Conservation (phyloP, 495 filamentous ascomycete species). For the Lentithecium fluviatile region DNA sequence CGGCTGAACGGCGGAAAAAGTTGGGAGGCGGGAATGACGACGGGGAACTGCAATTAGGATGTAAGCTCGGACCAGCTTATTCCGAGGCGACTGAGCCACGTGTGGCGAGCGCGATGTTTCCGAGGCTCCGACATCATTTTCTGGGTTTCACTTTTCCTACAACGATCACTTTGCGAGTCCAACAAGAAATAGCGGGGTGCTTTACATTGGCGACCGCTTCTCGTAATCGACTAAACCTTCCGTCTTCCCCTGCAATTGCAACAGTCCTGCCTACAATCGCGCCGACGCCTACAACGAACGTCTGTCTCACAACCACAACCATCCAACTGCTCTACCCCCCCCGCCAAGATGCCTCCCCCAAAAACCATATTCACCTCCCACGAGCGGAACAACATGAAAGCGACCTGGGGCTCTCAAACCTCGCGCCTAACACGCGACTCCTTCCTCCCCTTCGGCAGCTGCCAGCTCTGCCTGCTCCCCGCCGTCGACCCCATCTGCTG, state of each 20-base stretch:
- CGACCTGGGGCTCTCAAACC: constrained; percentile 74
- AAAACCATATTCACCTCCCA: constrained; percentile 84
- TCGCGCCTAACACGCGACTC: constrained; percentile 90
- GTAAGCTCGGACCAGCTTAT: not conserved
- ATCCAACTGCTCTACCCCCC: no score
- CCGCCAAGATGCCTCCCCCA: constrained; percentile 51
- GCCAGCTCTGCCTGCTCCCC: constrained; percentile 82
- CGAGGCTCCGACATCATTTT: constrained; percentile 20
- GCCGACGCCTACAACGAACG: no score
- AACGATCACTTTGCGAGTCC: no score
- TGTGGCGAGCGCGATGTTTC: constrained; percentile 4
- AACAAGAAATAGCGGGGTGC: no score
- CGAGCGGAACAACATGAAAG: constrained; percentile 77
- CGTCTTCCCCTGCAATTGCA: not conserved
- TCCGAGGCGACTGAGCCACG: constrained; percentile 1
- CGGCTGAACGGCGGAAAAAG: no score
- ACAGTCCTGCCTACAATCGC: no score
- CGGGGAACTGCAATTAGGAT: not conserved
- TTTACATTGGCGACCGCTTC: no score
- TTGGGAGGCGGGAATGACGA: not conserved
- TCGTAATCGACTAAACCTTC: no score
- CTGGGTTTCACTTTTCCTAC: not conserved
- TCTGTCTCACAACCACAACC: no score
- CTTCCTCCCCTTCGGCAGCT: constrained; percentile 89
- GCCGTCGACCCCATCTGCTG: constrained; percentile 77